Evolutionary conservation across 805 yeast species (phyloP).

Genomic region (Saturnispora halmiae): DNA sequence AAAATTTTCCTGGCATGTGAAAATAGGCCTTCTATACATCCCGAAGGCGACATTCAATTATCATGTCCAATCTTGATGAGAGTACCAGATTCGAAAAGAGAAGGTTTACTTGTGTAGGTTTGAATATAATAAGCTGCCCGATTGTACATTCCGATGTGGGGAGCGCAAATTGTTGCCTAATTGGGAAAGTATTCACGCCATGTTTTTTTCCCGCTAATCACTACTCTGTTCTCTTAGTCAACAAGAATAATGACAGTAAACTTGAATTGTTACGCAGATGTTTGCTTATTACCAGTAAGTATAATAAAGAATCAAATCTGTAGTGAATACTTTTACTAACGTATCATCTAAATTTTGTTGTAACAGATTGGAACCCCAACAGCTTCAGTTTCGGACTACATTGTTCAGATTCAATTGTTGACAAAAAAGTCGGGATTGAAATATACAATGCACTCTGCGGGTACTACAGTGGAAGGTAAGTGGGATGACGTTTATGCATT

Average conservation of each 20-base stretch:
- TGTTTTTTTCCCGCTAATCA: background rate
- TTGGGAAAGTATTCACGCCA: background rate
- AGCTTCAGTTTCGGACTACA: conserved; percentile 75
- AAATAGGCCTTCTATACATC: no score
- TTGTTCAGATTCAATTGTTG: conserved; percentile 57
- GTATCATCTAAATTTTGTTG: conserved; percentile 2
- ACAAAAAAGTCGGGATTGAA: conserved; percentile 55
- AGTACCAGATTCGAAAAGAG: background rate
- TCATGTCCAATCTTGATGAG: no score
- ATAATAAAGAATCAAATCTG: no score
- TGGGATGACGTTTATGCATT: conserved; percentile 80
- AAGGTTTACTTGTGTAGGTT: background rate
- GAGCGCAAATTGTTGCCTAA: background rate
- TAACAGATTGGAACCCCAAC: conserved; percentile 63
- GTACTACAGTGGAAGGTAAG: conserved; percentile 82
- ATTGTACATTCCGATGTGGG: no score
- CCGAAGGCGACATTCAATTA: no score
- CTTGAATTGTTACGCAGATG: conserved; percentile 71
- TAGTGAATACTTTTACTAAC: background rate
- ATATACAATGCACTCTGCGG: conserved; percentile 79
- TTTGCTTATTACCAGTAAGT: conserved; percentile 74
- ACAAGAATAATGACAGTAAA: conserved; percentile 26
- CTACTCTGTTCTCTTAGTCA: background rate
- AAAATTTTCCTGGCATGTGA: no score
- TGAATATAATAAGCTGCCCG: background rate